Conservation (phyloP, 352 stramenopile genomes). For the Aphanomyces invadans region DNA sequence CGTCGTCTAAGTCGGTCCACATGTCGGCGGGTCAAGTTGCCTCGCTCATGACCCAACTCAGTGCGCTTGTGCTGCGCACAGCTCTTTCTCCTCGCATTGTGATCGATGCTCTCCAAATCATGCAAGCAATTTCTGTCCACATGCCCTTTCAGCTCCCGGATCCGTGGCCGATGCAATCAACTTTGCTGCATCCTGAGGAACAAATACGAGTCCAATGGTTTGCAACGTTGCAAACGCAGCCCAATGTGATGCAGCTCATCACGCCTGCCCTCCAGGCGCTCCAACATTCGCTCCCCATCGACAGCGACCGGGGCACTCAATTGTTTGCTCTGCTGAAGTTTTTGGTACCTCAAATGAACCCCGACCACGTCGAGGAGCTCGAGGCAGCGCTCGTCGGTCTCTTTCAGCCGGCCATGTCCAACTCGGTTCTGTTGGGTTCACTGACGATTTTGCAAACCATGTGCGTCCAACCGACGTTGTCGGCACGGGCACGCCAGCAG, state of each 20-base stretch:
- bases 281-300: not conserved
- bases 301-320: conserved; percentile 1
- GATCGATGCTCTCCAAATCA: conserved; percentile 76
- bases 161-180: conserved; percentile 8
- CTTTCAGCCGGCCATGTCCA: conserved; percentile 5
- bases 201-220: conserved; percentile 81
- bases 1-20: not conserved
- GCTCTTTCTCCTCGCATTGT: conserved; percentile 65
- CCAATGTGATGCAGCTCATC: conserved; percentile 2
- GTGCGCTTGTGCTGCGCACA: conserved; percentile 57
- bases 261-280: not conserved
- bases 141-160: conserved; percentile 1
- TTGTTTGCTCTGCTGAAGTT: conserved; percentile 12
- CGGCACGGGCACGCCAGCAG: conserved; percentile 29
- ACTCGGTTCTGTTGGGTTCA: conserved; percentile 6
- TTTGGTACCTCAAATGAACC: not conserved
- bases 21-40: conserved; percentile 58
- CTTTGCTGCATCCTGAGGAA: conserved; percentile 35
- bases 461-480: not conserved
- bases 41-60: conserved; percentile 64
- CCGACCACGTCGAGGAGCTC: conserved; percentile 4
- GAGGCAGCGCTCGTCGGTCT: not conserved
- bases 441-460: conserved; percentile 8
- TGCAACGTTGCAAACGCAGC: conserved; percentile 45
- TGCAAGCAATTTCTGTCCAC: conserved; percentile 37